Percentiles rank a stretch among this genome's conserved stretches.
These are phyloP conservation scores for Noccaea bulbosa DNA, from an alignment of 345 rosid species.

Conservation along the genomic window DNA sequence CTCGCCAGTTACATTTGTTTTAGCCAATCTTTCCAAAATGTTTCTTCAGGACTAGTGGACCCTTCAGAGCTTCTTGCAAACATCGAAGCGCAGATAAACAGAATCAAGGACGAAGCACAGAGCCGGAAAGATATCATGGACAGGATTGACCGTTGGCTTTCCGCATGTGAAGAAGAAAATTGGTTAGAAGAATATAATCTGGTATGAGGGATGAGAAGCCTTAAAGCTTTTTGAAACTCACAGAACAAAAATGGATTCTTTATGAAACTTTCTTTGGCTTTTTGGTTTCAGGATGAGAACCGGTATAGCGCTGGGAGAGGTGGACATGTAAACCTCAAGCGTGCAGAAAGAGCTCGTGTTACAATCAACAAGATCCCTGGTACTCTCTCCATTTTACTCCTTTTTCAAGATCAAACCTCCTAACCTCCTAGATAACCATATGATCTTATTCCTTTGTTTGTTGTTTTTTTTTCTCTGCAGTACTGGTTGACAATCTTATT, in stretches of 20 bases:
- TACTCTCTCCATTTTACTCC: conserved; percentile 37
- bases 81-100: conserved; percentile 77
- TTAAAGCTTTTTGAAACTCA: conserved; percentile 13
- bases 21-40: conserved; percentile 12
- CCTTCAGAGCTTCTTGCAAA: conserved; percentile 86
- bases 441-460: conserved; percentile 1
- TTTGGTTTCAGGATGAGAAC: conserved; percentile 67
- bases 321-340: conserved; percentile 89
- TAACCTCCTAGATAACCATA: neutral
- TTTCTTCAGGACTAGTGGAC: conserved; percentile 76
- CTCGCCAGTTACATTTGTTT: neutral
- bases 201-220: conserved; percentile 47
- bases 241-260: neutral
- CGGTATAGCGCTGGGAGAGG: conserved; percentile 91
- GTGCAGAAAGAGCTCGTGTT: conserved; percentile 88
- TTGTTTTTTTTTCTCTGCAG: conserved; percentile 47
- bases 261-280: no score
- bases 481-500: conserved; percentile 82
- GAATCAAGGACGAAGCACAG: conserved; percentile 76
- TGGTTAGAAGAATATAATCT: conserved; percentile 94
- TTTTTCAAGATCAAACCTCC: neutral
- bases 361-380: conserved; percentile 87
- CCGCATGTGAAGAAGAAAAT: conserved; percentile 91
- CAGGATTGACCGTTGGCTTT: conserved; percentile 91
- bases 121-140: conserved; percentile 96